Evolutionary conservation across 1,284 basidiomycete genomes (phyloP).

Genomic region (Vanrija humicola): DNA sequence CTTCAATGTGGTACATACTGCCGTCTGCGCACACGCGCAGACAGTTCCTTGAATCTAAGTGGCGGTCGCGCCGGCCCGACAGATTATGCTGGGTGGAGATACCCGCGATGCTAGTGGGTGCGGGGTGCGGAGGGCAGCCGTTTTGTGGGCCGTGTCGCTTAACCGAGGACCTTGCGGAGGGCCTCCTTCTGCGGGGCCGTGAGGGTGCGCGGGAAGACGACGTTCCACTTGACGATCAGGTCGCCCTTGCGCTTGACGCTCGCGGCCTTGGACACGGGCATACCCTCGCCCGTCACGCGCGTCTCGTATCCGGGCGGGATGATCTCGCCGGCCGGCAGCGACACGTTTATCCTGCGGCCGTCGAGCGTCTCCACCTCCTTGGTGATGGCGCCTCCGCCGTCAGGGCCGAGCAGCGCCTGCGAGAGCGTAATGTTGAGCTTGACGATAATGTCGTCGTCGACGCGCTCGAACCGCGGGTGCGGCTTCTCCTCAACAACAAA

Average conservation of each 20-base stretch:
- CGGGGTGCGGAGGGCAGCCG: too few relatives aligned
- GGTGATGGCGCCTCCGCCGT: slow-evolving; percentile 51
- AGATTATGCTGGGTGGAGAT: too few relatives aligned
- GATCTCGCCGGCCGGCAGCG: slow-evolving; percentile 62
- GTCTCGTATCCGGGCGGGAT: slow-evolving; percentile 76
- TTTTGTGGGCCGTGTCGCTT: background rate
- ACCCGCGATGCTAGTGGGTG: too few relatives aligned
- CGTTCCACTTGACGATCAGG: slow-evolving; percentile 74
- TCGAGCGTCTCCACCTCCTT: slow-evolving; percentile 65
- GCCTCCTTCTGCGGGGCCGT: slow-evolving; percentile 73
- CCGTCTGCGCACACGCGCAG: too few relatives aligned
- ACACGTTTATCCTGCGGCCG: slow-evolving; percentile 67
- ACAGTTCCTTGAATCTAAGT: too few relatives aligned
- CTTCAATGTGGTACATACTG: too few relatives aligned
- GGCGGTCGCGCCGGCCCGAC: too few relatives aligned
- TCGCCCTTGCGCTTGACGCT: slow-evolving; percentile 71
- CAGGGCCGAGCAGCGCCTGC: slow-evolving; percentile 65
- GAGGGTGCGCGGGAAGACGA: slow-evolving; percentile 74
- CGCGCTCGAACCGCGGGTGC: slow-evolving; percentile 67
- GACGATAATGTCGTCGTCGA: slow-evolving; percentile 72
- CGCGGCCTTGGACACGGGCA: slow-evolving; percentile 84
- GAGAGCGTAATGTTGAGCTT: slow-evolving; percentile 67
- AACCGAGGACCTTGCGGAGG: slow-evolving; percentile 61
- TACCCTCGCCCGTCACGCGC: slow-evolving; percentile 70
- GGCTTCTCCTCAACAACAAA: slow-evolving; percentile 90